Evolutionary conservation across 768 basidiomycete genomes (phyloP).

Genomic region (Tulasnella sp.): DNA sequence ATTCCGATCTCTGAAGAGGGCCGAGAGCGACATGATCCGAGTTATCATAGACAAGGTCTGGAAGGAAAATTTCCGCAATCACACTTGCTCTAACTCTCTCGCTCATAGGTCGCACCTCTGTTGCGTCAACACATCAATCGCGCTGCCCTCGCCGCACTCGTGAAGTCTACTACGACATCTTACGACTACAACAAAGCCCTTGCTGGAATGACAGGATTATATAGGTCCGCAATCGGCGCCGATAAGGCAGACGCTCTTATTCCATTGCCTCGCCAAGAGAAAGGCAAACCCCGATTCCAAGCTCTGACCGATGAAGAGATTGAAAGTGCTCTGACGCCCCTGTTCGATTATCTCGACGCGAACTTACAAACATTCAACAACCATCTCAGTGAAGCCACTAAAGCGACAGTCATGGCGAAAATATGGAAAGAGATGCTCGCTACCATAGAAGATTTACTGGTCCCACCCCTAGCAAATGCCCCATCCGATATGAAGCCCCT

Average conservation of each 20-base stretch:
- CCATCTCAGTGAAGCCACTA: slow-evolving; percentile 78
- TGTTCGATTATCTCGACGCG: slow-evolving; percentile 96
- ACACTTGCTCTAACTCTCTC: neutral
- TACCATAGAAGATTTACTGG: slow-evolving; percentile 83
- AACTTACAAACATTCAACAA: slow-evolving; percentile 91
- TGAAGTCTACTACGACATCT: slow-evolving; percentile 61
- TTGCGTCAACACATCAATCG: slow-evolving; percentile 86
- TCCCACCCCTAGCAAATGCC: slow-evolving; percentile 60
- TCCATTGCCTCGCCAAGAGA: slow-evolving; percentile 73
- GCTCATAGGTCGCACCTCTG: slow-evolving; percentile 84
- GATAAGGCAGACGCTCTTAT: slow-evolving; percentile 70
- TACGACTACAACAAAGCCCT: slow-evolving; percentile 91
- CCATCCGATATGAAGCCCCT: too few species aligned
- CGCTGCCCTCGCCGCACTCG: slow-evolving; percentile 70
- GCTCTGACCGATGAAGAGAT: slow-evolving; percentile 91
- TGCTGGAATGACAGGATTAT: slow-evolving; percentile 77
- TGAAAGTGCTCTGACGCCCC: slow-evolving; percentile 84
- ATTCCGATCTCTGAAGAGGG: slow-evolving; percentile 89
- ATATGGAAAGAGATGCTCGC: slow-evolving; percentile 95
- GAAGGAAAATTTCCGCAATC: neutral
- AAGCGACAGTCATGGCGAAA: slow-evolving; percentile 88
- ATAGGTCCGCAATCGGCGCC: slow-evolving; percentile 72
- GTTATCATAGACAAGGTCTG: slow-evolving; percentile 94
- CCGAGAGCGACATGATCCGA: slow-evolving; percentile 93
- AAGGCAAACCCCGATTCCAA: slow-evolving; percentile 74